phyloP scores from a whole-genome alignment of 306 rosid species.

The Casuarina glauca region DNA sequence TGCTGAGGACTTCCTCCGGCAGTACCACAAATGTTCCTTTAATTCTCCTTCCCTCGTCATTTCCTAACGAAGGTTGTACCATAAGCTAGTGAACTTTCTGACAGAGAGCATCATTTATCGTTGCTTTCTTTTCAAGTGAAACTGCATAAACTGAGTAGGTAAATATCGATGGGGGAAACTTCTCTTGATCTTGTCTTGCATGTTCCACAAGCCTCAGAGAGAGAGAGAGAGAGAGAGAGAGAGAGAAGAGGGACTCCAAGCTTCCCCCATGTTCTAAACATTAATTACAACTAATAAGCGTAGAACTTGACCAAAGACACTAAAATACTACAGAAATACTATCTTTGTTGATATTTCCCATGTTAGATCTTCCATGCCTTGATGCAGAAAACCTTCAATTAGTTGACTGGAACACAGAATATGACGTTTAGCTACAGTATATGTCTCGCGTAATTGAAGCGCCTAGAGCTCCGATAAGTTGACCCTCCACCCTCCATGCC shows the following conservation, averaged over 20 bases:
- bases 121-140: background rate
- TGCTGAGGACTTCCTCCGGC: background rate
- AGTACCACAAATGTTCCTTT: background rate
- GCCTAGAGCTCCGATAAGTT: constrained; percentile 2
- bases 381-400: background rate
- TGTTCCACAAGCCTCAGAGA: background rate
- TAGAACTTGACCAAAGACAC: background rate
- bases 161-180: background rate
- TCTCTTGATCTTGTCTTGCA: background rate
- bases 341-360: background rate
- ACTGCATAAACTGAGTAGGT: background rate
- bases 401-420: constrained; percentile 31
- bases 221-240: background rate
- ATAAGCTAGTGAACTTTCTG: background rate
- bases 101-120: background rate
- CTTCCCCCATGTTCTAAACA: background rate
- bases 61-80: background rate
- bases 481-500: background rate
- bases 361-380: background rate
- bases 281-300: background rate
- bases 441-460: background rate
- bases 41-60: background rate
- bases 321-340: background rate
- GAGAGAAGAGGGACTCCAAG: background rate
- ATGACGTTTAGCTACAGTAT: constrained; percentile 2